These are phyloP conservation scores for Coemansia sp. DNA, from an alignment of 192 early-diverging fungal species.

Conservation along the genomic window DNA sequence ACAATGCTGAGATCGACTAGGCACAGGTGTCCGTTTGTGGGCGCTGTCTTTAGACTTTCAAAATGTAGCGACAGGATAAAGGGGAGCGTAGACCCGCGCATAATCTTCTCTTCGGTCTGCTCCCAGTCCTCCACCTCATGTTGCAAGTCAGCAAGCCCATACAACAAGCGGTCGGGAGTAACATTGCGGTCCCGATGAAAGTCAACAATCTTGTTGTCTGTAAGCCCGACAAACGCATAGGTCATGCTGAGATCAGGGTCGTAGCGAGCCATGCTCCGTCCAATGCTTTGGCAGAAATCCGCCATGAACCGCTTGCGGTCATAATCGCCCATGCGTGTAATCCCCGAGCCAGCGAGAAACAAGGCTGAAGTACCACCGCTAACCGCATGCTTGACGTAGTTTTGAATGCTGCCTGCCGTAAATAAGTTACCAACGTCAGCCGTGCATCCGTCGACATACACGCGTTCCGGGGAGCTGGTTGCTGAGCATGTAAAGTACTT, in stretches of 20 bases:
- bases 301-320: slow-evolving; percentile 41
- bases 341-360: slow-evolving; percentile 49
- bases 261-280: slow-evolving; percentile 32
- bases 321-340: slow-evolving; percentile 43
- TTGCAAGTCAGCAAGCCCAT: slow-evolving; percentile 47
- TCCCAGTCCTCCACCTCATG: slow-evolving; percentile 58
- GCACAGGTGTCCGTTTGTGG: slow-evolving; percentile 52
- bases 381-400: slow-evolving; percentile 45
- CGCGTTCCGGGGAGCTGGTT: slow-evolving; percentile 16
- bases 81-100: slow-evolving; percentile 47
- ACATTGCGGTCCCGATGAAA: slow-evolving; percentile 47
- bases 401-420: slow-evolving; percentile 20
- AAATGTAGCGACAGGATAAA: slow-evolving; percentile 54
- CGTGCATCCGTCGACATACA: slow-evolving; percentile 55
- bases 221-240: slow-evolving; percentile 53
- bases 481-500: slow-evolving; percentile 43
- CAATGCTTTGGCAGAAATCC: slow-evolving; percentile 34
- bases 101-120: slow-evolving; percentile 33
- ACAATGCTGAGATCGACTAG: slow-evolving; percentile 43
- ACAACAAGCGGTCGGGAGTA: slow-evolving; percentile 13
- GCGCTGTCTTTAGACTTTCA: slow-evolving; percentile 41
- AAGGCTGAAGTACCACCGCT: slow-evolving; percentile 41
- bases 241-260: slow-evolving; percentile 57
- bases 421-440: slow-evolving; percentile 26
- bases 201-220: slow-evolving; percentile 47